A percentile compares a stretch with the other conserved stretches of the same genome.
phyloP scores from a whole-genome alignment of 768 basidiomycete species.

The Trametes cingulata region DNA sequence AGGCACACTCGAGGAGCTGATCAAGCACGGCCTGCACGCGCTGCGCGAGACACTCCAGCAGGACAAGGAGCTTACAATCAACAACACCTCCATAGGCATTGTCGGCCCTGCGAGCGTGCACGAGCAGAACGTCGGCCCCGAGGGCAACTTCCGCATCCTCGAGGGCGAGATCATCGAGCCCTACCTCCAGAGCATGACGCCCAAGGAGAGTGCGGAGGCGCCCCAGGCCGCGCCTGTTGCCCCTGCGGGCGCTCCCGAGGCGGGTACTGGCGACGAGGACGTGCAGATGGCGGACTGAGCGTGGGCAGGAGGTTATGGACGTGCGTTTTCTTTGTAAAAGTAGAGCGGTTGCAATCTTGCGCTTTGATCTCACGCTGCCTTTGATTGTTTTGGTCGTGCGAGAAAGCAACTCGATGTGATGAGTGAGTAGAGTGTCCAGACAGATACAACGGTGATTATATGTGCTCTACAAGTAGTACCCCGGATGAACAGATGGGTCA shows the following conservation, averaged over 20 bases:
- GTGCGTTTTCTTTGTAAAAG: slow-evolving; percentile 19
- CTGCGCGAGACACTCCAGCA: slow-evolving; percentile 97
- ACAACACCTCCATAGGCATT: slow-evolving; percentile 95
- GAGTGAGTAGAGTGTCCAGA: neutral
- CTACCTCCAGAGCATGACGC: slow-evolving; percentile 78
- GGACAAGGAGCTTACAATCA: slow-evolving; percentile 91
- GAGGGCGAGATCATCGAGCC: slow-evolving; percentile 78
- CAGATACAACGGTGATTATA: slow-evolving; percentile 15
- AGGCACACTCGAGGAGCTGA: slow-evolving; percentile 86
- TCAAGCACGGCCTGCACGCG: slow-evolving; percentile 92
- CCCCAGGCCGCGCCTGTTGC: slow-evolving; percentile 42
- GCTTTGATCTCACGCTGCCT: neutral
- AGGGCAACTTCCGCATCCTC: slow-evolving; percentile 79
- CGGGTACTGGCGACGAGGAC: slow-evolving; percentile 62
- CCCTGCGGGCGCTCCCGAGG: slow-evolving; percentile 59
- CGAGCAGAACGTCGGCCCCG: slow-evolving; percentile 52
- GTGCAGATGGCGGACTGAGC: slow-evolving; percentile 78
- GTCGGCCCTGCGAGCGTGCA: slow-evolving; percentile 70
- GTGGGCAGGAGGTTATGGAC: neutral
- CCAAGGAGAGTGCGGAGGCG: slow-evolving; percentile 55
- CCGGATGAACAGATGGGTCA: neutral
- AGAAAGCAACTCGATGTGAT: slow-evolving; percentile 4
- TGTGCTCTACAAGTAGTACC: slow-evolving; percentile 8
- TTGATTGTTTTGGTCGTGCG: neutral
- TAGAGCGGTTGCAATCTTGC: slow-evolving; percentile 12